Percentiles rank a stretch among this genome's conserved stretches.
These are phyloP conservation scores for Solanum hybrid DNA, from an alignment of 305 asterid genomes.

Conservation along the genomic window DNA sequence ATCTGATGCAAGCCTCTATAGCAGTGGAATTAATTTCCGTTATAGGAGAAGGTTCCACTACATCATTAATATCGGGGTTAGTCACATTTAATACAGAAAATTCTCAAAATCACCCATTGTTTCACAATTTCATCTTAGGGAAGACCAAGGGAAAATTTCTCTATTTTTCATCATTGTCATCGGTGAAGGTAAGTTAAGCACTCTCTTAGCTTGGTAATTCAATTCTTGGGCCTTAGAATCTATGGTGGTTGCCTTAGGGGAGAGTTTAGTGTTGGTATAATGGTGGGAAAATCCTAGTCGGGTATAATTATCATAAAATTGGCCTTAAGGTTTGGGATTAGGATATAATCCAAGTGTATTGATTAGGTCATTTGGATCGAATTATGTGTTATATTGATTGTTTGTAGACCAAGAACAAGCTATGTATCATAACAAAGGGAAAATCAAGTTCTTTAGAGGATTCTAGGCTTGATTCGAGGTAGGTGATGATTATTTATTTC, in stretches of 20 bases:
- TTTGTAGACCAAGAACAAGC: background rate
- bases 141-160: background rate
- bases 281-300: background rate
- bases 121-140: background rate
- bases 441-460: background rate
- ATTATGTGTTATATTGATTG: too few species aligned
- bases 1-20: too few species aligned
- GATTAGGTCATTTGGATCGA: background rate
- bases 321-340: background rate
- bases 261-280: background rate
- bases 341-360: background rate
- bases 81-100: background rate
- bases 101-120: background rate
- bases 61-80: background rate
- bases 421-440: background rate
- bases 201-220: background rate
- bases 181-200: background rate
- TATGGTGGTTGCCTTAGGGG: background rate
- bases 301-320: background rate
- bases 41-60: too few species aligned
- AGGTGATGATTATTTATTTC: background rate
- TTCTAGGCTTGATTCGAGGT: background rate
- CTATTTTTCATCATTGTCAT: too few species aligned
- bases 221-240: background rate
- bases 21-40: background rate